Base-by-base conservation (phyloP, 2,329 filamentous ascomycete genomes). In the Exophiala spinifera region DNA sequence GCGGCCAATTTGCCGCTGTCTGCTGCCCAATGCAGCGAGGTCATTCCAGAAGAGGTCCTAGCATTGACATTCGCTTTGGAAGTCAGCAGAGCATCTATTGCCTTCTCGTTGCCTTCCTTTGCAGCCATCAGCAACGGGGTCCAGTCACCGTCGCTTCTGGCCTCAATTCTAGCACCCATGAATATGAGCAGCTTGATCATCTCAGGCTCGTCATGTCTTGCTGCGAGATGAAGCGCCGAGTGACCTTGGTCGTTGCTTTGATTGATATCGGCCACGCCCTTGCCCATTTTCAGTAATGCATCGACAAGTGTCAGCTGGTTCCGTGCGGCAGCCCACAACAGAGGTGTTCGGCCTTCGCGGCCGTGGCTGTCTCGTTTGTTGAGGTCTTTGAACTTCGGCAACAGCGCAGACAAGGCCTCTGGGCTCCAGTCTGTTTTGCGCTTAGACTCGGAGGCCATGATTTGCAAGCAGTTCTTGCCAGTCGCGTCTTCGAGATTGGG, bases 271-370 rank as follows among this genome's bases (percentile, higher is more conserved):
- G 72, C 76, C 7, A 61, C 61, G 1, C 63, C 61, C n/a, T 40
- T 15, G 7, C 53, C 46, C 15, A 42, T 19, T 8, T 28, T 23
- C 4, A 81, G 68, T 23, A 84, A 68, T 60, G 76, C 69, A 51
- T 75, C 72, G 15, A 75, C 77, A 10, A 83, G 69, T 28, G 72
- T 70, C 46, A 74, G 68, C 61, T 82, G 81, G 15, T 78, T 78
- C 42, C 80, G 81, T 20, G 77, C 79, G 33, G 79, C 81, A 1
- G 81, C 80, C 80, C 80, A 83, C 56, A 83, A 74, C 39, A 84
- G 65, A 2, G 81, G 77, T 25, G 78, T 81, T 13, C 81, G 73
- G 7, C 76, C 76, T 23, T 77, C 80, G 11, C 81, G 73, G 8
- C 76, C 76, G 19, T 77, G 64, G 48, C 72, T 70, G 62, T 79